Evolutionary conservation across 2,329 filamentous ascomycete species (phyloP).

Genomic region (Teratosphaeria viscida): DNA sequence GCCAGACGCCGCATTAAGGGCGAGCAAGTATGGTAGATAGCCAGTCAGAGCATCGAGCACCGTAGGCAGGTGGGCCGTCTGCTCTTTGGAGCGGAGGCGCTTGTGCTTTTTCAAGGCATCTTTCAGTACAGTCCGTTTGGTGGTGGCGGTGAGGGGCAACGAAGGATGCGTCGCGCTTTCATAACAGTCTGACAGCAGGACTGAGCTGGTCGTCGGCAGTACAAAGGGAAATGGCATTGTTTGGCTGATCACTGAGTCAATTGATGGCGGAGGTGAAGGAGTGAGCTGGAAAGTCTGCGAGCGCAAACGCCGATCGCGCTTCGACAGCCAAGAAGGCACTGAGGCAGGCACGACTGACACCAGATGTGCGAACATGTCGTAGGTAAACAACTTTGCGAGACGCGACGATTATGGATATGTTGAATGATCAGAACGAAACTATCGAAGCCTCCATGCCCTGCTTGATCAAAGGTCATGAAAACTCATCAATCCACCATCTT

Average conservation of each 20-base stretch:
- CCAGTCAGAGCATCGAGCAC: constrained; percentile 59
- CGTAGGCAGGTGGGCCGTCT: constrained; percentile 58
- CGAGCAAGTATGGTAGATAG: constrained; percentile 77
- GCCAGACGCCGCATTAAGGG: constrained; percentile 60
- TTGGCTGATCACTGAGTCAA: background rate
- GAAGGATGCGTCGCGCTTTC: constrained; percentile 78
- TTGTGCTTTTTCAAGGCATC: constrained; percentile 84
- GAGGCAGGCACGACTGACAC: background rate
- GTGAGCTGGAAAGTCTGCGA: background rate
- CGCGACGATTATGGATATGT: background rate
- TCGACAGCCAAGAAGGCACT: background rate
- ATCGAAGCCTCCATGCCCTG: background rate
- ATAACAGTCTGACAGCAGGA: constrained; percentile 70
- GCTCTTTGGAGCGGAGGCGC: constrained; percentile 61
- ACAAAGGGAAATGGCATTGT: constrained; percentile 84
- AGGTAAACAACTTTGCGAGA: background rate
- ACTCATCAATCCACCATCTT: background rate
- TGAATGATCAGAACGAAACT: background rate
- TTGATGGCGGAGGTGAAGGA: background rate
- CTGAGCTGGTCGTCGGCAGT: constrained; percentile 79
- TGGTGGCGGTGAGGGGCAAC: constrained; percentile 70
- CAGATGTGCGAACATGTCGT: background rate
- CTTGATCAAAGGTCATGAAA: background rate
- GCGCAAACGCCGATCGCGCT: background rate
- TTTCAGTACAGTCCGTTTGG: constrained; percentile 71